A percentile compares a stretch with the other conserved stretches of the same genome.
phyloP scores from a whole-genome alignment of 2,329 filamentous ascomycete species.

The Colletotrichum sp. region DNA sequence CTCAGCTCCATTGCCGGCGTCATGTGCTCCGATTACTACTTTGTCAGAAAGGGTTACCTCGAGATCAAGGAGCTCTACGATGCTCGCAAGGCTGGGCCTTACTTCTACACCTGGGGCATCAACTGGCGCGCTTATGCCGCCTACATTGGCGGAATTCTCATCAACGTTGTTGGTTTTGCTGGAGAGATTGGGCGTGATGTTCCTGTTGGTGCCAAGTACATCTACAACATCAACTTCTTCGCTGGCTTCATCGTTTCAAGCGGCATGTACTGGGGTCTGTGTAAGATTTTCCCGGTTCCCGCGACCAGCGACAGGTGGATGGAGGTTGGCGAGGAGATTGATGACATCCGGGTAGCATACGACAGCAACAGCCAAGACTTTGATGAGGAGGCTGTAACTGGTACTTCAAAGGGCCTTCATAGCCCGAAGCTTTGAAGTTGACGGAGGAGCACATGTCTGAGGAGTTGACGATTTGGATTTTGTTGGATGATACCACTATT shows the following conservation, averaged over 20 bases:
- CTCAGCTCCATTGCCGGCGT: constrained; percentile 94
- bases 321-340: constrained; percentile 72
- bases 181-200: constrained; percentile 76
- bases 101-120: constrained; percentile 76
- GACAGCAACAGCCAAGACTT: constrained; percentile 40
- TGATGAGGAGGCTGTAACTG: constrained; percentile 36
- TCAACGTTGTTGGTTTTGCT: constrained; percentile 92
- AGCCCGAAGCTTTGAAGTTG: not conserved
- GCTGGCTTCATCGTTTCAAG: constrained; percentile 77
- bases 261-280: constrained; percentile 72
- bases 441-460: not conserved
- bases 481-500: constrained; percentile 8
- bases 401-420: not conserved
- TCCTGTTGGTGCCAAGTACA: constrained; percentile 79
- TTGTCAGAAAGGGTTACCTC: constrained; percentile 82
- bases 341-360: constrained; percentile 56
- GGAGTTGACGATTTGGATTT: not conserved
- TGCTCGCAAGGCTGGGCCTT: constrained; percentile 67
- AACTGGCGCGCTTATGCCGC: constrained; percentile 85
- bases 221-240: constrained; percentile 94
- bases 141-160: constrained; percentile 81
- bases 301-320: constrained; percentile 79
- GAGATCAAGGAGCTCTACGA: constrained; percentile 82
- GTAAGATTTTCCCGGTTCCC: constrained; percentile 72
- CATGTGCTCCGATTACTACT: constrained; percentile 87